A percentile compares a stretch with the other conserved stretches of the same genome.
phyloP scores from a whole-genome alignment of 352 stramenopile species.

The Phytophthora chlamydospora region DNA sequence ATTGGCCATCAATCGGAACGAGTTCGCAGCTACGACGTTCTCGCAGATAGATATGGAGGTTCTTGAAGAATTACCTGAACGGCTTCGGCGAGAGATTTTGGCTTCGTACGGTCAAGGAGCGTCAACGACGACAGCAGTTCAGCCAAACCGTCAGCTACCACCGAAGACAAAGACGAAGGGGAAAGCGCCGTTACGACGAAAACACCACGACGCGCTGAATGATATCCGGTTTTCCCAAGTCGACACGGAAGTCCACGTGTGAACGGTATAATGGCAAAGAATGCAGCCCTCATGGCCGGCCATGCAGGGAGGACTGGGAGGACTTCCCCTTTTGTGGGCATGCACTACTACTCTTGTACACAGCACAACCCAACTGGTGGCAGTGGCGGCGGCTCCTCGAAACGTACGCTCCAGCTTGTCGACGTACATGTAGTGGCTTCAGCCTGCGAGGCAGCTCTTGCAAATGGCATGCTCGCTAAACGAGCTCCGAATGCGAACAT shows the following conservation, averaged over 20 bases:
- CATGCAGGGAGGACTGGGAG: too few species aligned
- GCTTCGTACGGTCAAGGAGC: conserved; percentile 30
- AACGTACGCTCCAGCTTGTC: too few species aligned
- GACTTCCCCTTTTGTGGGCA: too few species aligned
- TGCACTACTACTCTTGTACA: too few species aligned
- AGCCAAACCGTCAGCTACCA: conserved; percentile 4
- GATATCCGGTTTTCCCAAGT: conserved; percentile 83
- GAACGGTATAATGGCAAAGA: too few species aligned
- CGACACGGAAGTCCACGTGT: conserved; percentile 74
- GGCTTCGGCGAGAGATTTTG: conserved; percentile 68
- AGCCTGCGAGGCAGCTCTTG: too few species aligned
- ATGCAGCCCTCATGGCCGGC: too few species aligned
- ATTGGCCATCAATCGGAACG: background rate
- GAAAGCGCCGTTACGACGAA: conserved; percentile 37
- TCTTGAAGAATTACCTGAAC: conserved; percentile 59
- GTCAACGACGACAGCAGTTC: background rate
- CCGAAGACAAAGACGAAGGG: conserved; percentile 31
- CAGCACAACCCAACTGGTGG: too few species aligned
- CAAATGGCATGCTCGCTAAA: too few species aligned
- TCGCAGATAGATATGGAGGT: conserved; percentile 76
- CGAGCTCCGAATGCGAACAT: too few species aligned
- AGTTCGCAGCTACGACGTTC: conserved; percentile 30
- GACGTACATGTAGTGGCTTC: too few species aligned
- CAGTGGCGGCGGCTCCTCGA: too few species aligned
- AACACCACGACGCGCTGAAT: conserved; percentile 47